Percentiles rank a stretch among this genome's conserved stretches.
Conservation (phyloP, 176 grass and related monocot genomes). For the Zoysia japonica region DNA sequence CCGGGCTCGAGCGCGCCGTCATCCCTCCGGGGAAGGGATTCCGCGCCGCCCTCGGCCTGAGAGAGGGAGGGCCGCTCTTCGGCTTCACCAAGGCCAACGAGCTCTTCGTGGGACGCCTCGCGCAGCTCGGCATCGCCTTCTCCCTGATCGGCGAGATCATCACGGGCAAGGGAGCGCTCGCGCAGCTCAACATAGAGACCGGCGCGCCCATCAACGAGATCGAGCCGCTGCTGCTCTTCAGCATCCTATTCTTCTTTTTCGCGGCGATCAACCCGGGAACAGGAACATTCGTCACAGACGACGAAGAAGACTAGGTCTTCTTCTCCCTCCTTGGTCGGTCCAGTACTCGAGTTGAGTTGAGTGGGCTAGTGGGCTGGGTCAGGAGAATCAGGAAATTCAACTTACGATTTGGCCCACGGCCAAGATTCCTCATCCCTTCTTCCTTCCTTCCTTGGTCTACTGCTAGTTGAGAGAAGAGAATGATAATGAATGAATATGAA, state of each 20-base stretch:
- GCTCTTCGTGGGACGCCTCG: conserved; percentile 68
- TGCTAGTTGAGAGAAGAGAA: no score
- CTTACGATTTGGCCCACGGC: no score
- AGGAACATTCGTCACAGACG: conserved; percentile 65
- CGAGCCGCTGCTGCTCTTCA: conserved; percentile 62
- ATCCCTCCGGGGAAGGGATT: conserved; percentile 65
- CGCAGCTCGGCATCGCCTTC: conserved; percentile 65
- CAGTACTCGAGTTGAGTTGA: no score
- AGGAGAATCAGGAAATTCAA: no score
- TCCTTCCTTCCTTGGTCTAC: no score
- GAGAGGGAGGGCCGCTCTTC: conserved; percentile 62
- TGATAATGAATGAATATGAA: no score
- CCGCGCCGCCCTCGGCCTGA: conserved; percentile 49
- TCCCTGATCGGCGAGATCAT: conserved; percentile 67
- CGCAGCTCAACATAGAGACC: conserved; percentile 68
- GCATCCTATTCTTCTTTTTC: conserved; percentile 64
- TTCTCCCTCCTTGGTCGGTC: no score
- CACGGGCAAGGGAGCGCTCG: conserved; percentile 57
- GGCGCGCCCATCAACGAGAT: conserved; percentile 67
- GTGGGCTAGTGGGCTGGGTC: no score
- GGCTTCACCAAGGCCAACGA: conserved; percentile 75
- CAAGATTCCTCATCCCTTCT: no score
- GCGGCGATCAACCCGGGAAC: conserved; percentile 65
- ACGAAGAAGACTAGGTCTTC: neutral
- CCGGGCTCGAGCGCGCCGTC: conserved; percentile 54